phyloP scores from a whole-genome alignment of 1,284 basidiomycete species.

The Neonothopanus nambi region DNA sequence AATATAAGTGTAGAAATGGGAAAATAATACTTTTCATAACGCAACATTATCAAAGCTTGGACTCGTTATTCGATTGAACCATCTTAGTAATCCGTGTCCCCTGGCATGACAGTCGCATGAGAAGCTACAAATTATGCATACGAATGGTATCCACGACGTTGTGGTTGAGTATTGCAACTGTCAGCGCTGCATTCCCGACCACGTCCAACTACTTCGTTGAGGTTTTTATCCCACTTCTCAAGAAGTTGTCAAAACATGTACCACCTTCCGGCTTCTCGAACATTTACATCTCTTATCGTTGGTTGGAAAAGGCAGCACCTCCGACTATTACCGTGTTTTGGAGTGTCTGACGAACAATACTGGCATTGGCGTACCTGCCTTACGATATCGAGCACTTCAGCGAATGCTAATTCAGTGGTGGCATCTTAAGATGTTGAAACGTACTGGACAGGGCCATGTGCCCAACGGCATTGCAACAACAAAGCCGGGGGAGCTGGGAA shows the following conservation, averaged over 20 bases:
- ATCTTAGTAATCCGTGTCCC: neutral
- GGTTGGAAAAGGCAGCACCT: constrained; percentile 21
- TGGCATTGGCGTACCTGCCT: constrained; percentile 15
- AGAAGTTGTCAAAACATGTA: constrained; percentile 26
- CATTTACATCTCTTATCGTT: constrained; percentile 26
- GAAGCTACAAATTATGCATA: constrained; percentile 1
- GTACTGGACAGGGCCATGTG: constrained; percentile 30
- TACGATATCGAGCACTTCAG: constrained; percentile 24
- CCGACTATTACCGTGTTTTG: constrained; percentile 24
- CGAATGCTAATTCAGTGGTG: constrained; percentile 29
- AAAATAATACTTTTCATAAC: neutral
- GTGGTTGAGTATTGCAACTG: neutral
- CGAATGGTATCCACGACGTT: neutral
- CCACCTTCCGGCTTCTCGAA: constrained; percentile 28
- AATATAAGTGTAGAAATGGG: neutral
- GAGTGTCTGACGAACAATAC: constrained; percentile 26
- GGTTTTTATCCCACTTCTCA: constrained; percentile 25
- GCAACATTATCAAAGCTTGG: neutral
- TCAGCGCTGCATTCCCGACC: neutral
- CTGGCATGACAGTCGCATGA: no score
- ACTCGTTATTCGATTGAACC: neutral
- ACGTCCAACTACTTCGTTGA: constrained; percentile 26
- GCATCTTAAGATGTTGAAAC: constrained; percentile 32
- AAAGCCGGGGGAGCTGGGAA: constrained; percentile 26
- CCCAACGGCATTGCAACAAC: constrained; percentile 22